Base-by-base conservation (phyloP, 83 land plant species). In the Picea mariana region DNA sequence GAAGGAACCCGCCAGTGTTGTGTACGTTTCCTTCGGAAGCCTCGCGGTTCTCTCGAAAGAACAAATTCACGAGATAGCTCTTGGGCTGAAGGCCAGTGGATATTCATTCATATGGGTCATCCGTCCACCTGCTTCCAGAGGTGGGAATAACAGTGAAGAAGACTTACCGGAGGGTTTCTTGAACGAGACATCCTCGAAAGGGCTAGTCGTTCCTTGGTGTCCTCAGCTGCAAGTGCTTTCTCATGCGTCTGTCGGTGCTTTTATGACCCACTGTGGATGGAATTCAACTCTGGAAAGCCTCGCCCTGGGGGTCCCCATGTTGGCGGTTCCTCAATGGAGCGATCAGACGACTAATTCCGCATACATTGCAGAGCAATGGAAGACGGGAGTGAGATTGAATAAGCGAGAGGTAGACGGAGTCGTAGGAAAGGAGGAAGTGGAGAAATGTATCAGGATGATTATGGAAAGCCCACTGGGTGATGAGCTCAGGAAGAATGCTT, bases 321-420 rank as follows among this genome's bases (percentile, higher is more conserved):
- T 34, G 34, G 34, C 34, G 34, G 34, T 34, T 34, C 34, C 34
- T 34, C 82, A 80, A 44, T 64, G 67, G 71, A 31, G 68, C n/a
- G 87, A 87, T 27, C 89, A 87, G 80, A 11, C 47, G 61, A 78
- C 84, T 27, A 87, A 79, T 71, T 66, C 87, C 55, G 40, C 9
- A 75, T 47, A 67, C 68, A 38, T 87, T 55, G 84, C 17, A 17
- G 65, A 79, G 66, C 77, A 67, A 0, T 85, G 84, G 58, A 78
- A 81, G 81, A 75, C 55, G 16, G 34, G 34, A 34, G 34, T 34
- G 34, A 34, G 34, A 34, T 34, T 34, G 34, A 34, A 1, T 1
- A 34, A 82, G 84, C 23, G 65, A 31, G 20, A 23, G 86, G 66
- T 21, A 16, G 79, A 66, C 9, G 78, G 79, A 16, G 20, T 64